These are phyloP conservation scores for Pseudocohnilembus persalinus DNA, from an alignment of 169 alveolate species.

Conservation along the genomic window DNA sequence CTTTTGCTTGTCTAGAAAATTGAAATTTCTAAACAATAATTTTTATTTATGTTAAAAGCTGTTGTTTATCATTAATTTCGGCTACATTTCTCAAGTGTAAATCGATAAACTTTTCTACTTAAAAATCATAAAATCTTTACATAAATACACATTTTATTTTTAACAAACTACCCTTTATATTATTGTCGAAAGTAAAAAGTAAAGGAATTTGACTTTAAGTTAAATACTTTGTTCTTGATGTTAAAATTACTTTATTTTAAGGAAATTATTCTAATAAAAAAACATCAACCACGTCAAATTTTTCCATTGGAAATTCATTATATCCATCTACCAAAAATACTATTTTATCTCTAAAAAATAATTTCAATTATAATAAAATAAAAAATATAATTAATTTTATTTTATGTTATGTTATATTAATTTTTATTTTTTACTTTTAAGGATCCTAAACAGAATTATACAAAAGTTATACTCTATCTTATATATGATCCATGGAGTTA, in stretches of 20 bases:
- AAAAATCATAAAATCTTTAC: neutral
- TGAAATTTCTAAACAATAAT: no score
- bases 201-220: neutral
- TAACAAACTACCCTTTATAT: neutral
- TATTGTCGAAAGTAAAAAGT: neutral
- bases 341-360: neutral
- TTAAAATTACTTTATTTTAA: neutral
- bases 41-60: no score
- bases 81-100: neutral
- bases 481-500: neutral
- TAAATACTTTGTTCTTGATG: neutral
- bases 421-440: neutral
- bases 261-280: neutral
- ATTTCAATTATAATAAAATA: no score
- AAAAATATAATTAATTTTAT: no score
- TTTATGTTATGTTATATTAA: no score
- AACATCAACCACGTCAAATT: neutral
- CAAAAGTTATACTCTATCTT: neutral
- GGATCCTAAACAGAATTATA: neutral
- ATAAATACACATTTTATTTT: no score
- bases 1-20: no score
- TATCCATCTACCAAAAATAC: neutral
- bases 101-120: no score
- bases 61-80: neutral
- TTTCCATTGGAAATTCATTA: neutral